Evolutionary conservation across 1,139 yeast genomes (phyloP), one percentile per base, ranked within the genome.

Genomic region (Pichia sp.): DNA sequence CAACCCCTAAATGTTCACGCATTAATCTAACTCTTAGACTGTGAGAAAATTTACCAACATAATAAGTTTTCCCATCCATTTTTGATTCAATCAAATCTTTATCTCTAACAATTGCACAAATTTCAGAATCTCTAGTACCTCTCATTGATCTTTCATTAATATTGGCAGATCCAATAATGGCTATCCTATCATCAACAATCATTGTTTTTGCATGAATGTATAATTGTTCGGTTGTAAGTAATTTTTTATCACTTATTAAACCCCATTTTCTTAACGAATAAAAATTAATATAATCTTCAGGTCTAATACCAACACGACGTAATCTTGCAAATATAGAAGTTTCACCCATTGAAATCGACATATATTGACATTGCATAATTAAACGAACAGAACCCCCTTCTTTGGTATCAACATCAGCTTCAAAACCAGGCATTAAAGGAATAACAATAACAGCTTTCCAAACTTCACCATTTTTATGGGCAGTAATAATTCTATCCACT

Each of bases 351-450:
- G 95, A 86, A 33, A 93, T 93, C 2, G 95, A 82, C 78, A 85
- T 80, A 61, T 78, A 93, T 63, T 93, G 97, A 58, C 97, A 88
- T 64, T 89, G 94, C 95, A 91, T 89, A 53, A 93, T 93, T 26
- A 91, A 84, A 54, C 99, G 76, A 6, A 93, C 91, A 19, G 95
- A 78, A 0, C 96, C 83, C 6, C 96, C 98, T 52, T 88, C 96
- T 6, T 94, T 85, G 50, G 85, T 78, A 60, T 91, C 97, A 27
- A 93, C 95, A 52, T 88, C 87, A 15, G 95, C 81, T 56, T 86
- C 95, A 60, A 93, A 93, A 0, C 98, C 99, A 1, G 99, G 99
- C 94, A 91, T 87, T 52, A 93, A 69, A 3, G 99, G 99, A 47
- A 93, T 87, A 6, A 91, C 74, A 47, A 91, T 80, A 16, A 88